These are phyloP conservation scores for Plasmodium sp. DNA, from an alignment of 169 alveolate genomes.

Conservation along the genomic window DNA sequence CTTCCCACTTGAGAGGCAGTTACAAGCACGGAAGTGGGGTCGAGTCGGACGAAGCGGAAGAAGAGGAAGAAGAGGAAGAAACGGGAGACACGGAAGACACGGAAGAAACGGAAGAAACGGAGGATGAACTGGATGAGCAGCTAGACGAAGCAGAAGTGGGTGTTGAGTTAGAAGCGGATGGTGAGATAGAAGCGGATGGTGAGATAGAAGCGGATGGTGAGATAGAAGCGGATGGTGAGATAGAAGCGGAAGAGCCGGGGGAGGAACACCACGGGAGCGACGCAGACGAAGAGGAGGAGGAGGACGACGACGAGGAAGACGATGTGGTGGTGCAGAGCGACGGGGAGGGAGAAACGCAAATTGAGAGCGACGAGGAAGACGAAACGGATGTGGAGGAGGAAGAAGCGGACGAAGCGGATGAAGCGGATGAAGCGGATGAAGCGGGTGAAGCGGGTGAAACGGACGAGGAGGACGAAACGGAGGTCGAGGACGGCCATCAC, in stretches of 20 bases:
- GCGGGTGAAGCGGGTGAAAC: neutral
- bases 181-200: neutral
- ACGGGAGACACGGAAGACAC: neutral
- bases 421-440: neutral
- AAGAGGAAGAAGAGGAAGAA: neutral
- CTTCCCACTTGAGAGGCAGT: neutral
- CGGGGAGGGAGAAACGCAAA: neutral
- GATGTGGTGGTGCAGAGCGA: neutral
- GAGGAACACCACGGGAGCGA: neutral
- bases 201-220: neutral
- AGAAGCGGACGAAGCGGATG: neutral
- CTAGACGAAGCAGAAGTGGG: neutral
- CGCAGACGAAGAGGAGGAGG: neutral
- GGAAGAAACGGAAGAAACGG: neutral
- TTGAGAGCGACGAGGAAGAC: neutral
- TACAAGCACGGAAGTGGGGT: neutral
- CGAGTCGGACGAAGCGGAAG: neutral
- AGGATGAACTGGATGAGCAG: neutral
- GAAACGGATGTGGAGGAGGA: neutral
- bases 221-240: neutral
- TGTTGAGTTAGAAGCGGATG: neutral
- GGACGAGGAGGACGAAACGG: neutral
- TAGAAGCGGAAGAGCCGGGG: neutral
- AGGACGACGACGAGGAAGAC: neutral
- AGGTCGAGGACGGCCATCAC: neutral